Evolutionary conservation across 768 basidiomycete genomes (phyloP).

Genomic region (Serendipita sp.): DNA sequence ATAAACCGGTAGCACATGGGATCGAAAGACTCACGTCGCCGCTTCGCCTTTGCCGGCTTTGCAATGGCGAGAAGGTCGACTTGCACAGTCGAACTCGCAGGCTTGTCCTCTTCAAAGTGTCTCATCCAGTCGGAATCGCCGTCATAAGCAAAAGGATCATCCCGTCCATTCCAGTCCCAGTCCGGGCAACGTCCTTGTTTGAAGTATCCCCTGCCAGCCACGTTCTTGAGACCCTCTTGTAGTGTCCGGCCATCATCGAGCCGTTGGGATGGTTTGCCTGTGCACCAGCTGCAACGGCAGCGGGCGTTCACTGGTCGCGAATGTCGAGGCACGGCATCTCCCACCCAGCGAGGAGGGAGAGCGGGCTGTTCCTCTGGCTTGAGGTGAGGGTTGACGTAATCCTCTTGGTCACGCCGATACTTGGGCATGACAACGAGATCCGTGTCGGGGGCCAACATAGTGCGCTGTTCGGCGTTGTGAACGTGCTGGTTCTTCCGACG

Average conservation of each 20-base stretch:
- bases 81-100: neutral
- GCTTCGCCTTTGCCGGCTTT: conserved; percentile 2
- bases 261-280: neutral
- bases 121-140: neutral
- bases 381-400: neutral
- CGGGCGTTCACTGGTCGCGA: neutral
- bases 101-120: neutral
- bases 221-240: too few species aligned
- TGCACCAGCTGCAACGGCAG: neutral
- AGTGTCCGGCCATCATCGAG: too few species aligned
- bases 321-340: neutral
- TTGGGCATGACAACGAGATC: neutral
- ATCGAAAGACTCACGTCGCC: neutral
- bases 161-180: neutral
- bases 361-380: neutral
- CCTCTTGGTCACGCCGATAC: neutral
- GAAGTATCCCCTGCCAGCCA: too few species aligned
- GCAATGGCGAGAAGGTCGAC: neutral
- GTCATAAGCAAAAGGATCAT: neutral
- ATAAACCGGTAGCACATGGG: neutral
- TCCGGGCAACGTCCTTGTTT: neutral
- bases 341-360: neutral
- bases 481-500: neutral
- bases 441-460: neutral
- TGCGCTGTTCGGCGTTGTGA: neutral